Base-by-base conservation (phyloP, 352 stramenopile genomes). In the Halophytophthora polymorphica region DNA sequence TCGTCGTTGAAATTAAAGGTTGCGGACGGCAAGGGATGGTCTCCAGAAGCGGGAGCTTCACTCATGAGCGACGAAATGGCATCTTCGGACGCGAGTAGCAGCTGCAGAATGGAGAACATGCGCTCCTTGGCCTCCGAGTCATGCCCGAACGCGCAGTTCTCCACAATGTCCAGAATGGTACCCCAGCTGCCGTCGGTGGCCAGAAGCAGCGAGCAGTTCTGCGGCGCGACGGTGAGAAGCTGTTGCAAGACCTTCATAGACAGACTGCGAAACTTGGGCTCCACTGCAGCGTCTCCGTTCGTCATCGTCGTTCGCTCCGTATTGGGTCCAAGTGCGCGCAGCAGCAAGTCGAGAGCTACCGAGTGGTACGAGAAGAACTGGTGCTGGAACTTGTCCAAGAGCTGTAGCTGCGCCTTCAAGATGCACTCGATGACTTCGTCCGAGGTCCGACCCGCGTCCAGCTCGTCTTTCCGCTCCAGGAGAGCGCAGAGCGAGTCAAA, bases 301-400 rank as follows among this genome's bases (percentile, higher is more conserved):
- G n/a, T 45, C 23, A 78, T 56, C 33, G 59, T 39, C 5, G 54
- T 59, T 17, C 11, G 2, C 33, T 17, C 33, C 33, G 11, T 7
- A 51, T 41, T 43, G 53, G 56, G 47, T 23, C 47, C 56, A 38
- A 73, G 23, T 19, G 56, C 49, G 14, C 46, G 58, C 10, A 89
- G 35, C 2, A 92, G 50, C 14, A 92, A 50, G 25, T 81, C 73
- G 22, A 92, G 66, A 7, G 73, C 82, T 28, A 77, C 77, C 12
- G 66, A 88, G 49, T 92, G 72, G 51, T 71, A 92, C 11, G 77
- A 89, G 45, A 85, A 88, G 50, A 92, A 89, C 50, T 92, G 77
- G 53, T 83, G 82, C 33, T 66, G 77, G 31, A 87, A 92, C 39
- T 87, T 84, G 25, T 86, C 64, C 37, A 92, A 48, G 13, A 92